Evolutionary conservation across 768 basidiomycete species (phyloP).

Genomic region (Artomyces pyxidatus): DNA sequence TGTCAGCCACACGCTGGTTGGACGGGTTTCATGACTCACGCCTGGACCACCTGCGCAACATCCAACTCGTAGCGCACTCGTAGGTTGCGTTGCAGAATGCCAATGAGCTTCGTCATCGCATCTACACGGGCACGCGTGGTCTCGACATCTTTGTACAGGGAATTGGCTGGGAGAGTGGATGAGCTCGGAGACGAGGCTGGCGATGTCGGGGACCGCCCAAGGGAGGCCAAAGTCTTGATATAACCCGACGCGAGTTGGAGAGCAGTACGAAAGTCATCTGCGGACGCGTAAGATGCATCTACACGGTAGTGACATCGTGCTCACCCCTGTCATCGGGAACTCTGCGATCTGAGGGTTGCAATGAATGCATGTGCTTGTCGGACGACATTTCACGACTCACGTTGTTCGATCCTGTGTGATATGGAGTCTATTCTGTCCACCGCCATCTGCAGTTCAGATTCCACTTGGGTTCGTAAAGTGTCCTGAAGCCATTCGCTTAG

Average conservation of each 20-base stretch:
- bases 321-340: slow-evolving; percentile 15
- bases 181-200: slow-evolving; percentile 25
- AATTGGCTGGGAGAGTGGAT: slow-evolving; percentile 32
- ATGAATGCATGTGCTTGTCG: neutral
- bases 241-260: slow-evolving; percentile 55
- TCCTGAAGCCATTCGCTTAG: slow-evolving; percentile 1
- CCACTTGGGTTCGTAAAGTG: slow-evolving; percentile 12
- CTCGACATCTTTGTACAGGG: slow-evolving; percentile 27
- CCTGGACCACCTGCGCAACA: slow-evolving; percentile 59
- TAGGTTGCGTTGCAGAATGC: slow-evolving; percentile 58
- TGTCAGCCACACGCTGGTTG: neutral
- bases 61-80: slow-evolving; percentile 73
- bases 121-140: slow-evolving; percentile 50
- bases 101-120: slow-evolving; percentile 55
- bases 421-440: slow-evolving; percentile 11
- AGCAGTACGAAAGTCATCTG: slow-evolving; percentile 69
- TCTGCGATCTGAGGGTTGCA: slow-evolving; percentile 8
- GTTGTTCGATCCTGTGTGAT: slow-evolving; percentile 10
- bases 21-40: slow-evolving; percentile 41
- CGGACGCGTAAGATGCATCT: neutral
- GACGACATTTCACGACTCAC: slow-evolving; percentile 1
- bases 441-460: slow-evolving; percentile 13
- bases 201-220: slow-evolving; percentile 31
- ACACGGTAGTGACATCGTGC: no score
- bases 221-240: slow-evolving; percentile 46